Evolutionary conservation across 2,329 filamentous ascomycete genomes (phyloP).

Genomic region (Colletotrichum sp.): DNA sequence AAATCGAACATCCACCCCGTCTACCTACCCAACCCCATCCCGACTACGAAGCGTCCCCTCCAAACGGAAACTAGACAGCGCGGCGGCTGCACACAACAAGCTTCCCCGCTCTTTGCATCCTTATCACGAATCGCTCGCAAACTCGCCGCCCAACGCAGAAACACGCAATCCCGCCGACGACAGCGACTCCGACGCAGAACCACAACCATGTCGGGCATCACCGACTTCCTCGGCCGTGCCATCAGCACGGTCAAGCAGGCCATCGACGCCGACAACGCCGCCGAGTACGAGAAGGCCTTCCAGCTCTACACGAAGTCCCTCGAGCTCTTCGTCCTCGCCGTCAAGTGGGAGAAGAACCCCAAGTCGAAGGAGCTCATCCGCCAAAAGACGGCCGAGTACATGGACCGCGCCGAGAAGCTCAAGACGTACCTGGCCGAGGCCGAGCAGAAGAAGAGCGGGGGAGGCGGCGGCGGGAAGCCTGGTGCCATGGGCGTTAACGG

Average conservation of each 20-base stretch:
- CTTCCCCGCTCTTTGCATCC: constrained; percentile 16
- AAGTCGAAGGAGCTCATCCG: constrained; percentile 98
- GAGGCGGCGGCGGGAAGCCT: constrained; percentile 66
- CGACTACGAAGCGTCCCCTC: not conserved
- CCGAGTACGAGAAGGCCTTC: constrained; percentile 97
- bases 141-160: not conserved
- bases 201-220: constrained; percentile 78
- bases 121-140: not conserved
- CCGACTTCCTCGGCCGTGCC: constrained; percentile 94
- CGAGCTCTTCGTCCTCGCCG: constrained; percentile 96
- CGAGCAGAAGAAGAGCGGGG: constrained; percentile 75
- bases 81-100: not conserved
- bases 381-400: constrained; percentile 93
- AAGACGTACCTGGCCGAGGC: constrained; percentile 85
- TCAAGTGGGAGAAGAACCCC: constrained; percentile 99
- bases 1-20: not conserved
- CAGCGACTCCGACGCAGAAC: not conserved
- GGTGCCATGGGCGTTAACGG: constrained; percentile 72
- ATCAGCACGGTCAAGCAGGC: constrained; percentile 98
- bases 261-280: constrained; percentile 93
- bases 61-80: not conserved
- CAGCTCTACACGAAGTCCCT: constrained; percentile 94
- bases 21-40: not conserved
- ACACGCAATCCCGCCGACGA: not conserved
- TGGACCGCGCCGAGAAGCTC: constrained; percentile 98